Conservation (phyloP, 2,329 filamentous ascomycete species). For the Sporothrix schenckii region DNA sequence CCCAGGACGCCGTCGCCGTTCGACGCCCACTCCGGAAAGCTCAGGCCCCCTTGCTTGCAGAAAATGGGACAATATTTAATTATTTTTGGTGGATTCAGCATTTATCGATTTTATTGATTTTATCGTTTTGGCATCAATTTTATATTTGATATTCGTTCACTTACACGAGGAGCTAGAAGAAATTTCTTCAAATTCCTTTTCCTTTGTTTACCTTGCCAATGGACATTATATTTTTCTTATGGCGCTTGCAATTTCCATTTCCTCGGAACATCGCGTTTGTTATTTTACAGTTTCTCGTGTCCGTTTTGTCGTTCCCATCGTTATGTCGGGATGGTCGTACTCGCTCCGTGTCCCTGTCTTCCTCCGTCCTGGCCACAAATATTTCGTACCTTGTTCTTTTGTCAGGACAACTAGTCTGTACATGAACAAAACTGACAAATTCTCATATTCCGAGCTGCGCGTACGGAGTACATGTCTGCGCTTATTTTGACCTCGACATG, state of each 20-base stretch:
- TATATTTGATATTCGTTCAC: neutral
- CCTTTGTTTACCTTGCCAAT: slow-evolving; percentile 15
- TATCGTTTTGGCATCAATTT: neutral
- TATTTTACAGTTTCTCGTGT: neutral
- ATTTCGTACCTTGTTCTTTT: slow-evolving; percentile 6
- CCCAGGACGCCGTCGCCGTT: slow-evolving; percentile 2
- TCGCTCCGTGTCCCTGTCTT: neutral
- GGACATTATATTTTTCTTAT: neutral
- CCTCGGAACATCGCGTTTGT: too few species aligned
- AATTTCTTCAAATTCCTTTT: neutral
- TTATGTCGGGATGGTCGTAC: neutral
- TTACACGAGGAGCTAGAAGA: neutral
- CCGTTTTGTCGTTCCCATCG: neutral
- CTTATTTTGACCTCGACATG: too few species aligned
- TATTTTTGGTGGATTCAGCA: neutral
- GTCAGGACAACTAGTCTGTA: too few species aligned
- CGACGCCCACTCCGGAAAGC: neutral
- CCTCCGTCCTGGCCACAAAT: neutral
- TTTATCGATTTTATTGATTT: neutral
- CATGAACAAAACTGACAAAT: too few species aligned
- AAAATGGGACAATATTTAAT: neutral
- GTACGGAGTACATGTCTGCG: too few species aligned
- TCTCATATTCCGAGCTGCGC: neutral
- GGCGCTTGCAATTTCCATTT: neutral
- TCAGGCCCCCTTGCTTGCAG: slow-evolving; percentile 8